A percentile compares a stretch with the other conserved stretches of the same genome.
Evolutionary conservation across 2,329 filamentous ascomycete species (phyloP).

Genomic region (Ophiocordyceps camponoti-leonardi): DNA sequence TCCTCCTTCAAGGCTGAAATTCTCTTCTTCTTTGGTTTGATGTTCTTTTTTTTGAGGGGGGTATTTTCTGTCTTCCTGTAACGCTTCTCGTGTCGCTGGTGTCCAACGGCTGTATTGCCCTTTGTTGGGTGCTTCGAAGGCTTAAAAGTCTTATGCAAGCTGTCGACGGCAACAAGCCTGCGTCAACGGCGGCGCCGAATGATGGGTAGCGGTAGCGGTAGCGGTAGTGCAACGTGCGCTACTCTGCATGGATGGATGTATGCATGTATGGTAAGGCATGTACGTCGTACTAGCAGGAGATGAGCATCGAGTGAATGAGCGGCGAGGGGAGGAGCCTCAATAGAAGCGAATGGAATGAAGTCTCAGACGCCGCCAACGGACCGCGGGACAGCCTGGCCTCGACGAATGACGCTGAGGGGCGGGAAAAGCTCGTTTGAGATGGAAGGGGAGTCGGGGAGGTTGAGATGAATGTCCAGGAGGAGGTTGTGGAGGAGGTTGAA

Average conservation of each 20-base stretch:
- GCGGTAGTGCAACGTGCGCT: not conserved
- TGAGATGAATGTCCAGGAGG: not conserved
- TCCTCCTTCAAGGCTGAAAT: not conserved
- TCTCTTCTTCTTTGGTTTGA: too few relatives aligned
- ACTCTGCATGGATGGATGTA: not conserved
- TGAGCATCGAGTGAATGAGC: not conserved
- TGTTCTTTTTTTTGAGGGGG: not conserved
- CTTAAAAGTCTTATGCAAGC: not conserved
- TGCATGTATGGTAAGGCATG: constrained; percentile 1
- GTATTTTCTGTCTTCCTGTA: not conserved
- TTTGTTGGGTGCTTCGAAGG: not conserved
- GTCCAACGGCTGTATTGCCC: not conserved
- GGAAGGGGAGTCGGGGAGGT: constrained; percentile 1
- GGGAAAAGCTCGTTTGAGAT: not conserved
- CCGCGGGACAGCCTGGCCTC: not conserved
- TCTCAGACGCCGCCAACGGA: constrained; percentile 1
- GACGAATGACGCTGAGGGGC: not conserved
- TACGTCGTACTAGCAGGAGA: not conserved
- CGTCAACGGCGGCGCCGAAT: not conserved
- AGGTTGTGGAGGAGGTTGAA: not conserved
- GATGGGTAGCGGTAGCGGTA: not conserved
- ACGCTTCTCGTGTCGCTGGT: not conserved
- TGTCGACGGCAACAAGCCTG: not conserved
- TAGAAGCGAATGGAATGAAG: constrained; percentile 1
- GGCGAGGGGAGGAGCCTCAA: not conserved